Evolutionary conservation across 2,329 filamentous ascomycete species (phyloP), one percentile per base, ranked within the genome.

Genomic region (Ophiostoma montium): DNA sequence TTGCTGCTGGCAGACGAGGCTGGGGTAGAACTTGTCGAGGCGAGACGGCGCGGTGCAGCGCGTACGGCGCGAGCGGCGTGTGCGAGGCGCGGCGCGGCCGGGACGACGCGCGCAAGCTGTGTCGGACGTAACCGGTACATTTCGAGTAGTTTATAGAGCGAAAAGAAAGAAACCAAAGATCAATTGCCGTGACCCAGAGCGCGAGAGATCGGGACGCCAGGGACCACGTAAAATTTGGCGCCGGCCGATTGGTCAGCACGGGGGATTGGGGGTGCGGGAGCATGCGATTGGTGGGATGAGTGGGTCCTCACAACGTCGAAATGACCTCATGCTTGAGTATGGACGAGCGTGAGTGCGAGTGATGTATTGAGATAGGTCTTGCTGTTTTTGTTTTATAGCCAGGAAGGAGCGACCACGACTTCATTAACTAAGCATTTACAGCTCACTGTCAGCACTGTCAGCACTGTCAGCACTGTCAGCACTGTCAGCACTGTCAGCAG

Each of bases 1-100:
- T 78, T 78, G 68, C 80, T 85, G 60, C 80, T 85, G 60, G 77
- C 70, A 56, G 78, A 71, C 3, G 82, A 63, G 12, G 67, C 61
- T 49, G 73, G 69, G 56, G 78, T 71, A 3, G 82, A 63, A 11
- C 67, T 61, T 49, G 73, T 76, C 9, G 50, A 50, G 54, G 71
- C 66, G 54, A 76, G 71, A 55, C 75, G 70, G 54, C 73, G 67
- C 43, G 69, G 64, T n/a, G n/a, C n/a, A n/a, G n/a, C n/a, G n/a
- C n/a, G n/a, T n/a, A n/a, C n/a, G n/a, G n/a, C n/a, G 33, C 62
- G 63, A 42, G 65, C 59, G 48, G 64, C 56, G 67, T 21, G n/a
- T 59, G 56, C 13, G 64, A 60, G 44, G 65, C 61, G 58, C 70
- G 67, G 52, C 10, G 42, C 11, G 15, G 42, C 23, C 12, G 39